Percentiles rank a stretch among this genome's conserved stretches.
These are phyloP conservation scores for Schizopora paradoxa DNA, from an alignment of 1,284 basidiomycete species.

Conservation along the genomic window DNA sequence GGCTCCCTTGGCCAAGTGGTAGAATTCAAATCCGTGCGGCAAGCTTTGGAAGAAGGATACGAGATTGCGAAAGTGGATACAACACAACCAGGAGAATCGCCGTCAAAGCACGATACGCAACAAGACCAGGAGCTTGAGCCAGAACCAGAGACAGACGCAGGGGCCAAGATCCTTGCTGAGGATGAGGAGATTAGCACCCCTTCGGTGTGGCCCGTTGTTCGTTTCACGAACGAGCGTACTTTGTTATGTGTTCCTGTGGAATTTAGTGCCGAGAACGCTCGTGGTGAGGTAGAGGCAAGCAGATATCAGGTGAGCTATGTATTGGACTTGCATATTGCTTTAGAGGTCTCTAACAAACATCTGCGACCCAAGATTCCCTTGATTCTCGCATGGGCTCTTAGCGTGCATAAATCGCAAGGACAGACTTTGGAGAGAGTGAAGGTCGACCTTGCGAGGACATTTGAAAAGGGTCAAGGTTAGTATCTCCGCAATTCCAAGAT, in stretches of 20 bases:
- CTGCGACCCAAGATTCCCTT: constrained; percentile 52
- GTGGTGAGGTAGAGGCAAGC: constrained; percentile 21
- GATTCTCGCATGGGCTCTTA: constrained; percentile 78
- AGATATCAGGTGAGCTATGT: constrained; percentile 22
- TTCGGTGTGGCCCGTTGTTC: constrained; percentile 30
- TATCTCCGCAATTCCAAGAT: background rate
- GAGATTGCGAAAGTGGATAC: constrained; percentile 24
- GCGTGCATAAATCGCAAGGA: constrained; percentile 84
- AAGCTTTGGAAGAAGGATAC: constrained; percentile 28
- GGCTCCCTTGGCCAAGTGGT: constrained; percentile 74
- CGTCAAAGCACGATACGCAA: background rate
- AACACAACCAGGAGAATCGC: constrained; percentile 15
- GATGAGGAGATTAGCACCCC: background rate
- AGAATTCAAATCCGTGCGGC: constrained; percentile 43
- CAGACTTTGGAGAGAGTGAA: constrained; percentile 77
- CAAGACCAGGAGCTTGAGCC: background rate
- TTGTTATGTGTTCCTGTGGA: constrained; percentile 13
- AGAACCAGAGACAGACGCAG: background rate
- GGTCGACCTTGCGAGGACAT: constrained; percentile 58
- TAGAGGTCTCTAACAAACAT: too few relatives aligned
- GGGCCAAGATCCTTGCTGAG: too few relatives aligned
- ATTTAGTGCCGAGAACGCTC: constrained; percentile 22
- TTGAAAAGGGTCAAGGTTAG: constrained; percentile 78
- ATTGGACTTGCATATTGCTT: too few relatives aligned
- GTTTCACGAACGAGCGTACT: constrained; percentile 26